phyloP scores from a whole-genome alignment of 2,329 filamentous ascomycete species.

The Gremmenia infestans region DNA sequence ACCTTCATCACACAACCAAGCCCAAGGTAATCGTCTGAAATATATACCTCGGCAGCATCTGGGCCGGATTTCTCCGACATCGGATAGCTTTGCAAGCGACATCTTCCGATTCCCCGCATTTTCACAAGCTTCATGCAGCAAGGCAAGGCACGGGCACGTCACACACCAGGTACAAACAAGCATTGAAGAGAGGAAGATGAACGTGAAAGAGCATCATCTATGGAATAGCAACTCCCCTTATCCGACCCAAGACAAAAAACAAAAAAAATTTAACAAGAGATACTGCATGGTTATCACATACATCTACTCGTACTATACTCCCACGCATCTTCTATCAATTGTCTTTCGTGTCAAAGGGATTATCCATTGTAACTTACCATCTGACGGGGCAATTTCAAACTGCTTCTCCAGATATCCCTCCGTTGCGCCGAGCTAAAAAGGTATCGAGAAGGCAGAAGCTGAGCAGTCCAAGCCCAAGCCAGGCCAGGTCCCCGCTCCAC shows the following conservation, averaged over 20 bases:
- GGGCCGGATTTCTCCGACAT: not conserved
- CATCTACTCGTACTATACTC: no score
- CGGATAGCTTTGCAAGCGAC: not conserved
- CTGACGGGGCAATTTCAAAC: not conserved
- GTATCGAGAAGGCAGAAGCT: not conserved
- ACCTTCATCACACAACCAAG: no score
- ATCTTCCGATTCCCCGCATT: not conserved
- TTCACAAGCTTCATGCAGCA: not conserved
- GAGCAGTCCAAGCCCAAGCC: not conserved
- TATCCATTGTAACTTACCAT: not conserved
- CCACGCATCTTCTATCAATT: not conserved
- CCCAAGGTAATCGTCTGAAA: no score
- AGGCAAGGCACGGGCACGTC: not conserved
- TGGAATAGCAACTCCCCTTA: not conserved
- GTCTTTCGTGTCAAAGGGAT: not conserved
- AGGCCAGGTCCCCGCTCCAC: conserved; percentile 3
- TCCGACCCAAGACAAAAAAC: not conserved
- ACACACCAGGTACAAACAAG: not conserved
- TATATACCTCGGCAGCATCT: not conserved
- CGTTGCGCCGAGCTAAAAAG: conserved; percentile 12
- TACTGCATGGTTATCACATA: not conserved
- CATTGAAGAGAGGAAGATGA: not conserved
- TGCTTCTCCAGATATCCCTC: conserved; percentile 1
- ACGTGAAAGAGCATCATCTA: not conserved
- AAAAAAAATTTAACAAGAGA: not conserved